phyloP scores from a whole-genome alignment of 169 alveolate species.

The Plasmodium falciparum region DNA sequence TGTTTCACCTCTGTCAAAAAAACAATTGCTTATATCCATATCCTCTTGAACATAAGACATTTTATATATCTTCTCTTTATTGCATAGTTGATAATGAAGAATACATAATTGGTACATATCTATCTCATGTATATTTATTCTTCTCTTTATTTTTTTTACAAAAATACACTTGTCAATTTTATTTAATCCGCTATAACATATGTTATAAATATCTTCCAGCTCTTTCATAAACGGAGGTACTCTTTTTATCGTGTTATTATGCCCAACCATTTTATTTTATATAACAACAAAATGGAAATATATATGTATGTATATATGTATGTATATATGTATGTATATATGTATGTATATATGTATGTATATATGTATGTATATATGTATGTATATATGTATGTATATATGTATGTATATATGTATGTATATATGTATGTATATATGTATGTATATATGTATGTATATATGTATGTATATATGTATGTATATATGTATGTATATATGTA shows the following conservation, averaged over 20 bases:
- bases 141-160: slow-evolving; percentile 27
- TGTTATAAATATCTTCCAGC: slow-evolving; percentile 51
- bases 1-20: slow-evolving; percentile 41
- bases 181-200: slow-evolving; percentile 57
- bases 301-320: not conserved
- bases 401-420: not conserved
- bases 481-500: not conserved
- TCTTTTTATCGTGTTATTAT: slow-evolving; percentile 15
- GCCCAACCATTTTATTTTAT: slow-evolving; percentile 8
- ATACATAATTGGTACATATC: slow-evolving; percentile 58
- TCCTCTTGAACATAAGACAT: slow-evolving; percentile 54
- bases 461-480: not conserved
- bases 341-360: not conserved
- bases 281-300: not conserved
- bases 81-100: slow-evolving; percentile 67
- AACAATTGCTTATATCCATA: slow-evolving; percentile 44
- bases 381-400: not conserved
- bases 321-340: not conserved
- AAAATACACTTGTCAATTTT: slow-evolving; percentile 53
- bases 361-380: not conserved
- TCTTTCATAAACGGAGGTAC: slow-evolving; percentile 74
- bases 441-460: not conserved
- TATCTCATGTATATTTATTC: slow-evolving; percentile 8
- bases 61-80: slow-evolving; percentile 61
- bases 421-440: not conserved